Base-by-base conservation (phyloP, 768 basidiomycete genomes). In the Lenzites betulinus region DNA sequence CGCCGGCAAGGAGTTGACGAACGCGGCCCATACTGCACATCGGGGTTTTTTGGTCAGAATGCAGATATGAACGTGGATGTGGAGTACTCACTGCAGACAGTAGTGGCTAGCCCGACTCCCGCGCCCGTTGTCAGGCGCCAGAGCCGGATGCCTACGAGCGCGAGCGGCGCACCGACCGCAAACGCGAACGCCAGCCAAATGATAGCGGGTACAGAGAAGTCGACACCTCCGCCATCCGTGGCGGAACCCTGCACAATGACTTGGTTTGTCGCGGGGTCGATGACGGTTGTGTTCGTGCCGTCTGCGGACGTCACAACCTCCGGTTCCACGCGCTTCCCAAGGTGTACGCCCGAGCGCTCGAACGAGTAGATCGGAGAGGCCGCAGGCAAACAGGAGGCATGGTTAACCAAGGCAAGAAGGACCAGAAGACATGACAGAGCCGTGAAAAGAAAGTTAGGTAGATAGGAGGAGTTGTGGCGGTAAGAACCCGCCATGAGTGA, bases 171-270 rank as follows among this genome's bases (percentile, higher is more conserved):
- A 20, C 88, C 88, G 51, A 85, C 62, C 11, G 76, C 59, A 56
- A 84, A 76, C 26, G 76, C 78, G 62, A 84, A 86, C 8, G 66
- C 74, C 9, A 87, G 78, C 88, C 88, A 89, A 20, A 88, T 65
- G 13, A 85, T 46, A 1, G 86, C 83, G 23, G 83, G 71, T 2
- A 74, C 58, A 18, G 67, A 59, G 64, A 82, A 83, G 35, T 71
- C 76, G 8, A 73, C 71, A 7, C 88, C 87, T 30, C 81, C 76
- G 8, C 86, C 88, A 66, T 89, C 88, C 2, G 84, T 76, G 2
- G 81, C 87, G 5, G 75, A 57, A 0, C 82, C 82, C 69, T 89
- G 88, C 6, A 79, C 73, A 9, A 87, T 76, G 25, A 70, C 58
- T 50, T 73, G 65, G n/a, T 73, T 71, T 0, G 83, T 82, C 25